Percentiles rank a stretch among this genome's conserved stretches.
phyloP scores from a whole-genome alignment of 345 rosid species.

The Ceriops zippeliana region DNA sequence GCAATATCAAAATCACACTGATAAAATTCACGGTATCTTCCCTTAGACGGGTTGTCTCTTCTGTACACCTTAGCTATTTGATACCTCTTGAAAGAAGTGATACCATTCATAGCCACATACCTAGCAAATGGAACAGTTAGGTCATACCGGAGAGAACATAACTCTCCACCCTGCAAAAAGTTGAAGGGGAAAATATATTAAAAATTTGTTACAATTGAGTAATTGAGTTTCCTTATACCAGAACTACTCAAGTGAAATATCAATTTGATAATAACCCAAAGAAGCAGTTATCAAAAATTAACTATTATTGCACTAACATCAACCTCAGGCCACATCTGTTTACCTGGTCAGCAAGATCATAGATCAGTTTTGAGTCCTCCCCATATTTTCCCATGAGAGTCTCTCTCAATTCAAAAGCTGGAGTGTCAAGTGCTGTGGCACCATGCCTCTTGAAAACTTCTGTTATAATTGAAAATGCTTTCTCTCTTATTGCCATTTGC shows the following conservation, averaged over 20 bases:
- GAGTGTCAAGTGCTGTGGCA: constrained; percentile 90
- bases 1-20: constrained; percentile 97
- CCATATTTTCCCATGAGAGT: constrained; percentile 91
- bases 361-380: constrained; percentile 91
- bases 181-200: not conserved
- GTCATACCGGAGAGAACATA: constrained; percentile 88
- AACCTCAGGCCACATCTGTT: not conserved
- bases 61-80: constrained; percentile 89
- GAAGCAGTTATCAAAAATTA: too few species aligned
- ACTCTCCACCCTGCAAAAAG: constrained; percentile 82
- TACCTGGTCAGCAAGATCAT: constrained; percentile 97
- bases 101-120: constrained; percentile 85
- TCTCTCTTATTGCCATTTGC: constrained; percentile 71
- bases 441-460: constrained; percentile 86
- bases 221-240: not conserved
- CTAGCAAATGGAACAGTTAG: constrained; percentile 95
- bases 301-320: too few species aligned
- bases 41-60: constrained; percentile 94
- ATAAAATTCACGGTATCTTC: constrained; percentile 93
- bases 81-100: constrained; percentile 72
- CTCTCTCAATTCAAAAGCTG: constrained; percentile 93
- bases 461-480: constrained; percentile 68
- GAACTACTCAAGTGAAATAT: too few species aligned
- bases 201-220: not conserved
- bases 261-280: too few species aligned